Percentiles rank a stretch among this genome's conserved stretches.
Evolutionary conservation across 2,329 filamentous ascomycete species (phyloP).

Genomic region (Cladophialophora immunda): DNA sequence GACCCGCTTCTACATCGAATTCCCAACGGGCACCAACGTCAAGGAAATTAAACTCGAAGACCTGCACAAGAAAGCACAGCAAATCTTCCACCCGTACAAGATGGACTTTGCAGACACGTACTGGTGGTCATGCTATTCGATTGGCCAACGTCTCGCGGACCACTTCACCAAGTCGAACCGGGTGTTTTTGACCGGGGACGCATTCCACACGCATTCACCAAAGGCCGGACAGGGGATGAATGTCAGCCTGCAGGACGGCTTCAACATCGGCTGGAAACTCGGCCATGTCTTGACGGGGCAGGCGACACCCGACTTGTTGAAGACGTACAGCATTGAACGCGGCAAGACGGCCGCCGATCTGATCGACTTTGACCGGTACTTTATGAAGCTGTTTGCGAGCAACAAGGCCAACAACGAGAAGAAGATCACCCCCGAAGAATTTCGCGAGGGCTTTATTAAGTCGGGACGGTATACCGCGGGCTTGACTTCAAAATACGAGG

Average conservation of each 20-base stretch:
- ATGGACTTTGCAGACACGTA: constrained; percentile 64
- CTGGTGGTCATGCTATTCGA: constrained; percentile 78
- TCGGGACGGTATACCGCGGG: constrained; percentile 69
- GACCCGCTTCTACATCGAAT: constrained; percentile 70
- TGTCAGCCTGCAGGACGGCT: constrained; percentile 64
- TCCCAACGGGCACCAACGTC: constrained; percentile 59
- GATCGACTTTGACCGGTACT: constrained; percentile 68
- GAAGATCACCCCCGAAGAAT: constrained; percentile 56
- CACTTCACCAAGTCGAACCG: constrained; percentile 71
- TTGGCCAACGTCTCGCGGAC: constrained; percentile 75
- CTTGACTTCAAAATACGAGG: constrained; percentile 63
- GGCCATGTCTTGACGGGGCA: constrained; percentile 58
- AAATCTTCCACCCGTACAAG: constrained; percentile 63
- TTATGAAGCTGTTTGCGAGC: constrained; percentile 62
- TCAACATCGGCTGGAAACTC: constrained; percentile 70
- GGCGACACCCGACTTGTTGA: constrained; percentile 54
- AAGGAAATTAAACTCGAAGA: constrained; percentile 63
- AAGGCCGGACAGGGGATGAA: constrained; percentile 73
- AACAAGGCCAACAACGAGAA: constrained; percentile 42
- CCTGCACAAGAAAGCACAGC: constrained; percentile 61
- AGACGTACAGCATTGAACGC: constrained; percentile 64
- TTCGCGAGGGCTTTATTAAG: constrained; percentile 66
- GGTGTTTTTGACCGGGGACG: constrained; percentile 75
- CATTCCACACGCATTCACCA: constrained; percentile 73
- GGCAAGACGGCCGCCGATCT: constrained; percentile 64